Base-by-base conservation (phyloP, 306 rosid genomes). In the Nissolia schottii region DNA sequence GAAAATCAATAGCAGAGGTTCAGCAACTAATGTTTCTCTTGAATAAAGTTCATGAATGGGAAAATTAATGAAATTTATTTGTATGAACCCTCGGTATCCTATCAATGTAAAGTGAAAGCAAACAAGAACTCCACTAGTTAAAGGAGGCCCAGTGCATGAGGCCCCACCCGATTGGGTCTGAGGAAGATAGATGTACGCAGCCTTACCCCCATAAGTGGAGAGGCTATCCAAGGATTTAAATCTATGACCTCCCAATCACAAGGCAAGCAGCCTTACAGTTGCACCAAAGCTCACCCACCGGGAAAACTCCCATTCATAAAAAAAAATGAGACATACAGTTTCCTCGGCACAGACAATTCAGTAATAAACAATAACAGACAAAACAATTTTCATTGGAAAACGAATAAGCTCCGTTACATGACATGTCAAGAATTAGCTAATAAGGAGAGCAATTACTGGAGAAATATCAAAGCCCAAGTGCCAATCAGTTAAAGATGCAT, bases 381-480 rank as follows among this genome's bases (percentile, higher is more conserved):
- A 71, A 10, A 50, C 51, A 38, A 54, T 35, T 25, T 55, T 67
- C 62, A 71, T 61, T 19, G 35, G n/a, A 27, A 55, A 64, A 35
- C 60, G 59, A 71, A 62, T 40, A 59, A 72, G 25, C 29, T 11
- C 31, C 58, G 35, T 38, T 60, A 13, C 71, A 70, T 65, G 32
- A 32, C 50, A 61, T 14, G 51, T 64, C 34, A 43, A 58, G 27
- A 69, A 63, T 24, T 61, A 37, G 69, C 43, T 23, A 37, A 67
- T 16, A 64, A 22, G 56, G 48, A 70, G 75, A 12, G 49, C 8
- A 49, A 50, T 46, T 89, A 94, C 99, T 96, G 87, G 81, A 71
- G 77, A 89, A 41, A 91, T 80, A 83, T 94, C 96, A 85, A 94
- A 94, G 38, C 99, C 99, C 82, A 82, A 74, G 88, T 94, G 99